Evolutionary conservation across 805 yeast genomes (phyloP).

Genomic region (Brettanomyces naardenensis): DNA sequence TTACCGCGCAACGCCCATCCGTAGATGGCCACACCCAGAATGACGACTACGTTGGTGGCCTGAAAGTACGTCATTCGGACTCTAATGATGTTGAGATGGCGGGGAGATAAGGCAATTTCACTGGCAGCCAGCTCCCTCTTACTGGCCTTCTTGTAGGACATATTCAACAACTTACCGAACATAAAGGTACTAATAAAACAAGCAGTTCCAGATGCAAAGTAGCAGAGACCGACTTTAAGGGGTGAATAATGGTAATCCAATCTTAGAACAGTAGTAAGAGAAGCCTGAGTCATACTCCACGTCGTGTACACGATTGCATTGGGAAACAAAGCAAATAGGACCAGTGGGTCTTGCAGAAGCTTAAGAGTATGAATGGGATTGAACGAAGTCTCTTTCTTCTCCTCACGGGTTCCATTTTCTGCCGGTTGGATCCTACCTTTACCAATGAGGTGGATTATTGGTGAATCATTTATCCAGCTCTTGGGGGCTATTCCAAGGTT

Average conservation of each 20-base stretch:
- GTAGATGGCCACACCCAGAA: slow-evolving; percentile 32
- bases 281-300: slow-evolving; percentile 65
- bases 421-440: slow-evolving; percentile 24
- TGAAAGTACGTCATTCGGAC: background rate
- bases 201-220: slow-evolving; percentile 66
- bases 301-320: slow-evolving; percentile 56
- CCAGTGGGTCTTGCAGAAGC: slow-evolving; percentile 16
- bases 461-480: slow-evolving; percentile 32
- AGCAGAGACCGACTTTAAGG: slow-evolving; percentile 61
- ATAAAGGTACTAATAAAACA: slow-evolving; percentile 52
- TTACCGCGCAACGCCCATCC: slow-evolving; percentile 66
- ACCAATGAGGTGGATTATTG: slow-evolving; percentile 28
- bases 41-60: background rate
- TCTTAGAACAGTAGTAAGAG: slow-evolving; percentile 49
- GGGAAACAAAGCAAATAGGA: slow-evolving; percentile 41
- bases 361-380: too few relatives aligned
- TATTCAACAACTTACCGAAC: slow-evolving; percentile 51
- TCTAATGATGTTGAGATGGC: slow-evolving; percentile 14
- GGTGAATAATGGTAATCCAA: slow-evolving; percentile 42
- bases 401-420: slow-evolving; percentile 8
- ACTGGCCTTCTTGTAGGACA: slow-evolving; percentile 33
- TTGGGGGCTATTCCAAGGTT: slow-evolving; percentile 60
- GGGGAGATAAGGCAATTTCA: slow-evolving; percentile 7
- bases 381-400: slow-evolving; percentile 20
- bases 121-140: too few relatives aligned